phyloP scores from a whole-genome alignment of 1,284 basidiomycete species.

The Chondrostereum purpureum region DNA sequence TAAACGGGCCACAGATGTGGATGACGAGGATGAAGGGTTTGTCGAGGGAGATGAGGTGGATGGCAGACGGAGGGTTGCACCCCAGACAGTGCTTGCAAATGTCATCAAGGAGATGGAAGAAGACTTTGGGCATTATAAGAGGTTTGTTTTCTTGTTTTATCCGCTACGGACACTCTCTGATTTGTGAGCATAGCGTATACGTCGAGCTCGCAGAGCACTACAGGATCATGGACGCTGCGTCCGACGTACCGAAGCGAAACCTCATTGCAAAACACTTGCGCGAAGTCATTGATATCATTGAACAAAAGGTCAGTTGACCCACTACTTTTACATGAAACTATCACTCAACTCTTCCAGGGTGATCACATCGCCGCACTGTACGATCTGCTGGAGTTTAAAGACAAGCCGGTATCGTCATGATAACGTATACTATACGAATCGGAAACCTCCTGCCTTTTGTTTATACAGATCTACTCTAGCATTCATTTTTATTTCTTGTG shows the following conservation, averaged over 20 bases:
- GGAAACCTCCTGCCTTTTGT: too few species aligned
- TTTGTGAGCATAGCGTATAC: conserved; percentile 61
- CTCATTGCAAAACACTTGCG: conserved; percentile 78
- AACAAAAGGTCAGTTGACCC: conserved; percentile 60
- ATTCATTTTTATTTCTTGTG: too few species aligned
- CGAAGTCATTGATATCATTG: conserved; percentile 85
- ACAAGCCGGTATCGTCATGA: conserved; percentile 38
- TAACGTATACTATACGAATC: neutral
- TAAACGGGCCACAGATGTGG: conserved; percentile 11
- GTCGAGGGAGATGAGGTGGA: conserved; percentile 36
- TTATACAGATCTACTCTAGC: too few species aligned
- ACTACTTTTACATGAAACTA: conserved; percentile 1
- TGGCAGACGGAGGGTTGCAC: conserved; percentile 46
- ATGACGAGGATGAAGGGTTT: conserved; percentile 42
- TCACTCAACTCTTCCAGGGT: conserved; percentile 43
- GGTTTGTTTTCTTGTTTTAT: conserved; percentile 38
- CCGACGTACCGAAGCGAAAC: conserved; percentile 73
- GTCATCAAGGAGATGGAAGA: conserved; percentile 83
- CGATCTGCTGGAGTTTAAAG: conserved; percentile 68
- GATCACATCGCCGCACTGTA: conserved; percentile 85
- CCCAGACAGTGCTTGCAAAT: conserved; percentile 75
- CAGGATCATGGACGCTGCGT: conserved; percentile 76
- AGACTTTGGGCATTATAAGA: conserved; percentile 86
- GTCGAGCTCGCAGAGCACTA: conserved; percentile 86
- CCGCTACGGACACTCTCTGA: conserved; percentile 3